A percentile compares a stretch with the other conserved stretches of the same genome.
Conservation (phyloP, 2,329 filamentous ascomycete genomes). For the Pseudogymnoascus sp. region DNA sequence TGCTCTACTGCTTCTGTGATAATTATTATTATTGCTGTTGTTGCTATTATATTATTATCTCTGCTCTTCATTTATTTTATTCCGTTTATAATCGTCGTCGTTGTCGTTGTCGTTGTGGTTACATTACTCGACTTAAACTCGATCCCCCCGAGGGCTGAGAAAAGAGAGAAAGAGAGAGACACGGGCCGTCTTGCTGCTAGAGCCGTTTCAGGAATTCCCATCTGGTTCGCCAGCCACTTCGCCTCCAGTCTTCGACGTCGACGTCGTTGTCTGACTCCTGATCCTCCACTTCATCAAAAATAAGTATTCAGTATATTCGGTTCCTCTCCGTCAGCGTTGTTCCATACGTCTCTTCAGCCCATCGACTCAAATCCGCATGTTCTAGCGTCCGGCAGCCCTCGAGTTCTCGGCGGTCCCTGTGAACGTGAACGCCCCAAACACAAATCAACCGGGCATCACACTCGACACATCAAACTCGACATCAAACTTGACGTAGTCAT, state of each 20-base stretch:
- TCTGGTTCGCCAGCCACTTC: constrained; percentile 9
- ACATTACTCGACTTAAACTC: neutral
- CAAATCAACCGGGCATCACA: constrained; percentile 2
- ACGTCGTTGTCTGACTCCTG: constrained; percentile 8
- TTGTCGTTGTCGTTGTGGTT: neutral
- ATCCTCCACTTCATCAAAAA: constrained; percentile 1
- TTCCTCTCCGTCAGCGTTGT: constrained; percentile 2
- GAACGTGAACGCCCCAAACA: constrained; percentile 5
- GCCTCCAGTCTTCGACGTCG: constrained; percentile 5
- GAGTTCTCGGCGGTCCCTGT: neutral
- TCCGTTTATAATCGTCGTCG: neutral
- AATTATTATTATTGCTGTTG: neutral
- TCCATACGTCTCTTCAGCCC: neutral
- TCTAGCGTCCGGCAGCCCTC: constrained; percentile 2
- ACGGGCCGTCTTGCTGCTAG: constrained; percentile 7
- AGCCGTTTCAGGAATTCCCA: constrained; percentile 9
- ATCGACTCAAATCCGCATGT: constrained; percentile 1
- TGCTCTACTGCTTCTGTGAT: neutral
- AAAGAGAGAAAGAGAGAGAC: neutral
- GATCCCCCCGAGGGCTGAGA: neutral
- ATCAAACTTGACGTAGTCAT: constrained; percentile 9
- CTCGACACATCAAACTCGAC: constrained; percentile 7
- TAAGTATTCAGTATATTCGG: constrained; percentile 5
- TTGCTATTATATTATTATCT: neutral
- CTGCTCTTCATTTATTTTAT: neutral